Base-by-base conservation (phyloP, 345 rosid genomes). In the Gossypium rotundifolium region DNA sequence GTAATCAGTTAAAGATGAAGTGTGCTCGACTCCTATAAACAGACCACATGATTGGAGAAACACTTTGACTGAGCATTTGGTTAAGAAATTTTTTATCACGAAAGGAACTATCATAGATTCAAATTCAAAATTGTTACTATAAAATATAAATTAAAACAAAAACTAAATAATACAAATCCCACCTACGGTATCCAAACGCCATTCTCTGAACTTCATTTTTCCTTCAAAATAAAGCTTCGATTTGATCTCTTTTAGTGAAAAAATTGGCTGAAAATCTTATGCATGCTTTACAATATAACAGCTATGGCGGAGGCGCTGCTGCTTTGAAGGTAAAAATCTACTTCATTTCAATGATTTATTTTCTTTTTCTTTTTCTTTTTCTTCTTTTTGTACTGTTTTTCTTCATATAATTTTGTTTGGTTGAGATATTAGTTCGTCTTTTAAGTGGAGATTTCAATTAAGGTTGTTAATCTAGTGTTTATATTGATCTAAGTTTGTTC, bases 291-390 rank as follows among this genome's bases (percentile, higher is more conserved):
- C 80, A 65, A 18, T 86, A 65, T 65, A 72, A 75, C 18, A 25
- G 73, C 22, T 88, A 88, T 42, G 89, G 89, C 4, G 85, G 87
- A 16, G 91, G 89, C 78, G 78, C 84, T 2, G 80, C 85, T 40
- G 86, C 49, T 62, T 74, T 88, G 60, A 83, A 86, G 88, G 89
- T 86, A 11, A 62, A 29, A 33, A 0, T 63, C 29, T 60, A 16
- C 5, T 53, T 22, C 29, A 40, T 57, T 38, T 40, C 4, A 1
- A 40, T 46, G 8, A 44, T 65, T 9, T 65, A 2, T 46, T 17
- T 48, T 7, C 0, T 3, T 2, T n/a, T 44, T 2, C 4, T 18
- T 49, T 1, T n/a, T 48, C 18, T 2, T 0, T 22, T 22, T 22
- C n/a, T n/a, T n/a, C 11, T 27, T 62, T 61, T 0, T 0, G 33